phyloP scores from a whole-genome alignment of 352 stramenopile genomes.

The Salisapilia sapeloensis region DNA sequence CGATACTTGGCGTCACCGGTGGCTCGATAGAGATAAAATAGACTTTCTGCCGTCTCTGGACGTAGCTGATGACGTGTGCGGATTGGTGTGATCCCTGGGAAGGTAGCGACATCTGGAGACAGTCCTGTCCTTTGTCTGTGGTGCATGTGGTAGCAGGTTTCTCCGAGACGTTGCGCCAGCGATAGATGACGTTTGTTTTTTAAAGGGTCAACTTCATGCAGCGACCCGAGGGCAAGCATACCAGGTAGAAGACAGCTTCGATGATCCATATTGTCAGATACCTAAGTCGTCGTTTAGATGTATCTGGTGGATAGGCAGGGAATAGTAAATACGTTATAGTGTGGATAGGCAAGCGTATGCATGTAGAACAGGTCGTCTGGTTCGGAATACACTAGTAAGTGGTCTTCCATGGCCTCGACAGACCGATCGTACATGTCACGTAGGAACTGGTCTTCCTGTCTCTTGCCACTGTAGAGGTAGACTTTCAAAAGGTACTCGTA shows the following conservation, averaged over 20 bases:
- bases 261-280: conserved; percentile 48
- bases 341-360: not conserved
- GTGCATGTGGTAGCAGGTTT: conserved; percentile 79
- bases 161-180: conserved; percentile 28
- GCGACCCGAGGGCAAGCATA: conserved; percentile 47
- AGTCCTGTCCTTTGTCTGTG: conserved; percentile 49
- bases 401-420: conserved; percentile 58
- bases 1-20: conserved; percentile 66
- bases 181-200: conserved; percentile 13
- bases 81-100: not conserved
- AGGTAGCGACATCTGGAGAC: conserved; percentile 33
- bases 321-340: conserved; percentile 8
- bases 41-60: conserved; percentile 77
- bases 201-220: not conserved
- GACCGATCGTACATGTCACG: conserved; percentile 59
- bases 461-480: conserved; percentile 51
- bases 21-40: conserved; percentile 77
- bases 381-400: conserved; percentile 23
- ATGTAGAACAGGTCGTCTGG: conserved; percentile 7
- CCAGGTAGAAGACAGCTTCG: conserved; percentile 75
- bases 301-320: conserved; percentile 4
- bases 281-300: not conserved
- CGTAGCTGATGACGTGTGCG: conserved; percentile 9
- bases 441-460: conserved; percentile 38
- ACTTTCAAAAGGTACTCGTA: conserved; percentile 88